Conservation (phyloP, 257 asterid species). For the Rubia yunnanensis region DNA sequence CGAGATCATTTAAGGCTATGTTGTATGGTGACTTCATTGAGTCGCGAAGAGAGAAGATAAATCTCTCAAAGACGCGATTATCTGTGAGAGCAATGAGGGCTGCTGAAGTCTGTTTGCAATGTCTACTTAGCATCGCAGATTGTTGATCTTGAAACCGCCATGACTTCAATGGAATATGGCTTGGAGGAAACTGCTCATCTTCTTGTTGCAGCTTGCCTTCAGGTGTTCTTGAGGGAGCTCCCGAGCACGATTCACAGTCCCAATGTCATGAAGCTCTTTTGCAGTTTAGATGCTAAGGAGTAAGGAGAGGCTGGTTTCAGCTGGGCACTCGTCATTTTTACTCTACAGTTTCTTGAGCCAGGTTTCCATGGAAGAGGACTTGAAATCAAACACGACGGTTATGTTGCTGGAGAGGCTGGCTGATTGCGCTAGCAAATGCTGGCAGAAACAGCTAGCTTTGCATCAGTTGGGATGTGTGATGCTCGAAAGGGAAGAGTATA, state of each 20-base stretch:
- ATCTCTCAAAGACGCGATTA: constrained; percentile 58
- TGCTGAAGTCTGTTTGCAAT: constrained; percentile 78
- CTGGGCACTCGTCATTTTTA: constrained; percentile 77
- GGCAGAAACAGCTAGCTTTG: constrained; percentile 77
- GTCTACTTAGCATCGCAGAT: constrained; percentile 57
- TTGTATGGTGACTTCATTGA: constrained; percentile 75
- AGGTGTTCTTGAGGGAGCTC: constrained; percentile 77
- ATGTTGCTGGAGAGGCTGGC: constrained; percentile 82
- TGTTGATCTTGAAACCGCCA: constrained; percentile 53
- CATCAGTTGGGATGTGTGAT: constrained; percentile 94
- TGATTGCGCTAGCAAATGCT: constrained; percentile 59
- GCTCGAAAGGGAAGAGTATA: constrained; percentile 81
- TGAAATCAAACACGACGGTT: constrained; percentile 65
- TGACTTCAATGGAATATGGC: constrained; percentile 63
- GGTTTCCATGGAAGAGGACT: constrained; percentile 73
- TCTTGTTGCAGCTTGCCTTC: constrained; percentile 89
- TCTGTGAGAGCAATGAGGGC: constrained; percentile 67
- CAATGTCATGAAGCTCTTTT: constrained; percentile 43
- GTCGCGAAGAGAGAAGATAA: constrained; percentile 62
- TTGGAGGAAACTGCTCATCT: constrained; percentile 76
- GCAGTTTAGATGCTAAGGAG: constrained; percentile 65
- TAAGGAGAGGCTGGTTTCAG: constrained; percentile 42
- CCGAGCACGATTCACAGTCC: constrained; percentile 61
- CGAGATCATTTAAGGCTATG: constrained; percentile 72
- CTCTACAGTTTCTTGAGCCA: constrained; percentile 73